A percentile compares a stretch with the other conserved stretches of the same genome.
These are phyloP conservation scores for Chiua virens DNA, from an alignment of 768 basidiomycete genomes.

Conservation along the genomic window DNA sequence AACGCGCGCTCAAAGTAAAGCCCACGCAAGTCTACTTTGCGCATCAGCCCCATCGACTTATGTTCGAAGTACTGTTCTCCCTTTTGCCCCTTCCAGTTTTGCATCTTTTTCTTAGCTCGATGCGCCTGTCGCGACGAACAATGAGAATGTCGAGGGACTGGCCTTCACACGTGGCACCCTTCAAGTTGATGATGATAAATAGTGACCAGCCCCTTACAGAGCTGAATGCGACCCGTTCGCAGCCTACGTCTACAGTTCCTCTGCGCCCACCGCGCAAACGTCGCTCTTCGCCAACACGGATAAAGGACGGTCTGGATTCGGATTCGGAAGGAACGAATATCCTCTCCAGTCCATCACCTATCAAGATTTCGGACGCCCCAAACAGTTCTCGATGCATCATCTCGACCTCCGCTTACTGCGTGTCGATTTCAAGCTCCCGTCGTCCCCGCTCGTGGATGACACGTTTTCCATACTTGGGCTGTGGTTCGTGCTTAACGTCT, in stretches of 20 bases:
- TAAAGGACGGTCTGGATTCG: neutral
- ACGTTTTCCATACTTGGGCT: no score
- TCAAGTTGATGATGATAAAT: slow-evolving; percentile 24
- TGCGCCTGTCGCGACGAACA: slow-evolving; percentile 32
- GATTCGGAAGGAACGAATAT: slow-evolving; percentile 8
- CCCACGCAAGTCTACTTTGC: slow-evolving; percentile 17
- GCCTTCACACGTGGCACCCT: slow-evolving; percentile 25
- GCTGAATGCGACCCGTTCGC: slow-evolving; percentile 4
- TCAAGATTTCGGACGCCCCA: slow-evolving; percentile 23
- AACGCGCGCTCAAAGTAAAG: slow-evolving; percentile 47
- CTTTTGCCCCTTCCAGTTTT: slow-evolving; percentile 14
- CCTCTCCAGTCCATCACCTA: slow-evolving; percentile 32
- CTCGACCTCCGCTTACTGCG: no score
- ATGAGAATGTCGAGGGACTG: slow-evolving; percentile 35
- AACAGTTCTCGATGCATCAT: slow-evolving; percentile 1
- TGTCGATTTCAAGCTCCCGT: no score
- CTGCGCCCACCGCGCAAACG: slow-evolving; percentile 31
- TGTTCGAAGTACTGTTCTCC: slow-evolving; percentile 18
- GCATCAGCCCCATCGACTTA: slow-evolving; percentile 15
- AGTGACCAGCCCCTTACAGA: slow-evolving; percentile 16
- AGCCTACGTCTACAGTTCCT: slow-evolving; percentile 23
- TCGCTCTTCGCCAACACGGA: slow-evolving; percentile 4
- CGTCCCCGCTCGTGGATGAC: no score
- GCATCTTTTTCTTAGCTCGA: slow-evolving; percentile 38
- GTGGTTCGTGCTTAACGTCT: no score